Base-by-base conservation (phyloP, 495 filamentous ascomycete genomes). In the Penicillium paxilli region DNA sequence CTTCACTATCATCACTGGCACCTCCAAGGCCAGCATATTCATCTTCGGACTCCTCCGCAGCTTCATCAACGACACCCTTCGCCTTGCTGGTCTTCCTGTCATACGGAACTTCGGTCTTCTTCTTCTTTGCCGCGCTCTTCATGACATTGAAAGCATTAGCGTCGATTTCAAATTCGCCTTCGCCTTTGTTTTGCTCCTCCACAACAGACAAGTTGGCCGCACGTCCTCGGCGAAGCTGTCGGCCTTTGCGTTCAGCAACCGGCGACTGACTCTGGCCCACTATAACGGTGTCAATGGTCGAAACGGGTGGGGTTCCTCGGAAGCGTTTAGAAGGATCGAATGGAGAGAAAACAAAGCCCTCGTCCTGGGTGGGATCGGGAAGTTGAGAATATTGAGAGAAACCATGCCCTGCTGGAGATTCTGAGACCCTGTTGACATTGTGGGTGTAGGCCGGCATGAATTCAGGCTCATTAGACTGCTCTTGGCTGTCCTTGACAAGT, bases 21-120 rank as follows among this genome's bases (percentile, higher is more conserved):
- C 94, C 94, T 42, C 95, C 95, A 35, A 98, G 77, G 2, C 95
- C 95, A 26, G 92, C 94, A 65, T 96, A 99, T 68, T 99, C 94
- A 66, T 99, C 94, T 66, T 98, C 95, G 1, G 95, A 98, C 75
- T 99, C 94, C 60, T 94, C 90, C 33, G 94, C 94, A 62, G 94
- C 90, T 56, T 98, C 94, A 54, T 98, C 82, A 16, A 99, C 76
- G 76, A 96, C 90, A 12, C 86, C 86, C 51, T 85, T 91, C 0
- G 91, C 92, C 61, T 91, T 88, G 70, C 90, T 95, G 65, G 87
- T 94, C 62, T 86, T 90, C 74, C 88, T 94, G 67, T 96, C 82
- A 58, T 90, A 96, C 7, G 75, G 71, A 19, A n/a, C n/a, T n/a
- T n/a, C n/a, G n/a, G 72, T 69, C 47, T 54, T 57, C 21, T 72